Conservation (phyloP, 1,139 yeast species). For the Suhomyces bolitotheri region DNA sequence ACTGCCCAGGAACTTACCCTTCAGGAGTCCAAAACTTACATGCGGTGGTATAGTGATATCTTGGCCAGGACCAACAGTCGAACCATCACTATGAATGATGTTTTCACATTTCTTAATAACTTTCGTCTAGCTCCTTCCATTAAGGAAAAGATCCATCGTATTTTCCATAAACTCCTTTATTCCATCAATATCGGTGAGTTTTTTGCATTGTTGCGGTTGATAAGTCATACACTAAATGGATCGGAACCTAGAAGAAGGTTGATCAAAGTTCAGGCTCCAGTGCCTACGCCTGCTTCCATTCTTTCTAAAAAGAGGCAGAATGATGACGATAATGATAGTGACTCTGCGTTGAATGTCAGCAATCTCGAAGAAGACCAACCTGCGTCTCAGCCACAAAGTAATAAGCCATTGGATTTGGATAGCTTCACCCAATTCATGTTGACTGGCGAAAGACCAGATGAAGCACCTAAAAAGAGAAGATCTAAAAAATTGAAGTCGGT, state of each 20-base stretch:
- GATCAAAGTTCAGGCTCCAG: conserved; percentile 53
- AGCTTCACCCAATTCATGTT: conserved; percentile 72
- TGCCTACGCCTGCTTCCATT: conserved; percentile 71
- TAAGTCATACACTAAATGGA: conserved; percentile 57
- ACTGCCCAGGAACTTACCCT: conserved; percentile 60
- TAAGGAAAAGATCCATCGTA: conserved; percentile 46
- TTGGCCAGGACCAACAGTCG: conserved; percentile 57
- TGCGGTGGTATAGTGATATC: conserved; percentile 77
- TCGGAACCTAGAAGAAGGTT: conserved; percentile 50
- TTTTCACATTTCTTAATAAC: conserved; percentile 61
- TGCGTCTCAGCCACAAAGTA: conserved; percentile 1
- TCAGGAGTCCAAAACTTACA: conserved; percentile 69
- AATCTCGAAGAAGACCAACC: conserved; percentile 16
- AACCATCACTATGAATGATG: conserved; percentile 60
- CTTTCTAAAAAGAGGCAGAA: conserved; percentile 54
- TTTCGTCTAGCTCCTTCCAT: conserved; percentile 50
- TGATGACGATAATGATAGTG: conserved; percentile 42
- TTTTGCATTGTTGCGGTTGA: conserved; percentile 66
- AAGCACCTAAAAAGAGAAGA: conserved; percentile 30
- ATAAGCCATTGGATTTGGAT: conserved; percentile 59
- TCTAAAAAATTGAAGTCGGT: conserved; percentile 56
- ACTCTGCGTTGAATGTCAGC: conserved; percentile 25
- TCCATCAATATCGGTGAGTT: conserved; percentile 73
- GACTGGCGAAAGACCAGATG: conserved; percentile 68
- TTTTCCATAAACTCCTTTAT: conserved; percentile 51